Conservation (phyloP, 1,284 basidiomycete species). For the Ustilago shanxiensis region DNA sequence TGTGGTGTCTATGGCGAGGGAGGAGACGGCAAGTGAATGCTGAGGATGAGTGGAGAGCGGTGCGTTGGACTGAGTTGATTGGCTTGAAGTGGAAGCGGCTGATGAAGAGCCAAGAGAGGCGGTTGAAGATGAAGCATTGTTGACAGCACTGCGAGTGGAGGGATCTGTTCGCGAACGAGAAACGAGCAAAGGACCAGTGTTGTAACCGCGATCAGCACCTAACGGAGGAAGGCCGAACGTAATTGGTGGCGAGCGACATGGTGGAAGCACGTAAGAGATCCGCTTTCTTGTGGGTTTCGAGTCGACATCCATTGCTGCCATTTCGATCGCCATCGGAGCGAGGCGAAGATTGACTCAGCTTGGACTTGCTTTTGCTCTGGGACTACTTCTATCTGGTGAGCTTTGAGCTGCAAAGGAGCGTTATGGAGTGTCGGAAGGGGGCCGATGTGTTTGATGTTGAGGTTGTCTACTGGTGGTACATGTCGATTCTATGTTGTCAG, state of each 20-base stretch:
- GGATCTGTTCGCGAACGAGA: constrained; percentile 10
- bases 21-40: constrained; percentile 65
- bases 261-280: constrained; percentile 58
- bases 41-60: constrained; percentile 44
- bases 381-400: too few relatives aligned
- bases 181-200: constrained; percentile 40
- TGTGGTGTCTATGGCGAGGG: constrained; percentile 60
- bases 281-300: constrained; percentile 43
- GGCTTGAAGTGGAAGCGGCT: constrained; percentile 11
- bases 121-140: constrained; percentile 18
- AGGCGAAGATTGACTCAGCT: too few relatives aligned
- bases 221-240: constrained; percentile 52
- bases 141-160: neutral
- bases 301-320: constrained; percentile 27
- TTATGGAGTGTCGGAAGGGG: too few relatives aligned
- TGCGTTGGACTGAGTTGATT: constrained; percentile 25
- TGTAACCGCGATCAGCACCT: constrained; percentile 37
- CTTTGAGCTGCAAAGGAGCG: too few relatives aligned
- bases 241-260: constrained; percentile 37
- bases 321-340: constrained; percentile 18
- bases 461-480: neutral
- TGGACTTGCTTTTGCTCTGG: too few relatives aligned
- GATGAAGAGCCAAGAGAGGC: constrained; percentile 14
- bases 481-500: neutral
- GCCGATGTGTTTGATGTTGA: too few relatives aligned